These are phyloP conservation scores for Mycena alexandri DNA, from an alignment of 768 basidiomycete genomes.

Conservation along the genomic window DNA sequence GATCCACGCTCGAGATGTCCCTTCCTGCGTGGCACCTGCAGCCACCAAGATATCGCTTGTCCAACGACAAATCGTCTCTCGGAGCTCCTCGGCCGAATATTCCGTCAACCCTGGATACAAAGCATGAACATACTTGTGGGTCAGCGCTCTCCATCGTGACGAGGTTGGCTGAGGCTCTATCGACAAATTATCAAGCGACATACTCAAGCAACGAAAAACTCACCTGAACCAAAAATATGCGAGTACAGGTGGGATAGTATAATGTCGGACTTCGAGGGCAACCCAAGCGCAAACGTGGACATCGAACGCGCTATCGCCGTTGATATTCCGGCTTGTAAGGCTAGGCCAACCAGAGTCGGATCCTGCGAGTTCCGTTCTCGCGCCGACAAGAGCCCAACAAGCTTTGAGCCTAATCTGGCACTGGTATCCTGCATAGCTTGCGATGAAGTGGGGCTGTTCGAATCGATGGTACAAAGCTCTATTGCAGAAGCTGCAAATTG, in stretches of 20 bases:
- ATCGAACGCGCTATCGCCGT: constrained; percentile 77
- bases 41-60: constrained; percentile 74
- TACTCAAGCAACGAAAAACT: constrained; percentile 35
- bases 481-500: constrained; percentile 83
- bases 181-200: constrained; percentile 26
- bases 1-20: constrained; percentile 51
- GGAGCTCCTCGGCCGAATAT: constrained; percentile 76
- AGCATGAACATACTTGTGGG: constrained; percentile 75
- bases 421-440: constrained; percentile 72
- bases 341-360: constrained; percentile 81
- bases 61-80: constrained; percentile 82
- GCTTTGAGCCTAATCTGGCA: constrained; percentile 71
- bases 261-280: constrained; percentile 76
- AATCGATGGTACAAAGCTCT: constrained; percentile 70
- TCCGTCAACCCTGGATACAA: constrained; percentile 77
- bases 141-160: constrained; percentile 81
- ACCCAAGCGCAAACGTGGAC: constrained; percentile 80
- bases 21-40: constrained; percentile 63
- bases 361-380: constrained; percentile 78
- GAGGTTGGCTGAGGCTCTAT: constrained; percentile 83
- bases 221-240: constrained; percentile 68
- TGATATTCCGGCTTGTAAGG: constrained; percentile 77
- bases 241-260: constrained; percentile 72
- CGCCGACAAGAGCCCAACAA: constrained; percentile 70
- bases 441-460: constrained; percentile 53